Conservation (phyloP, 495 filamentous ascomycete species). For the Xylaria bambusicola region DNA sequence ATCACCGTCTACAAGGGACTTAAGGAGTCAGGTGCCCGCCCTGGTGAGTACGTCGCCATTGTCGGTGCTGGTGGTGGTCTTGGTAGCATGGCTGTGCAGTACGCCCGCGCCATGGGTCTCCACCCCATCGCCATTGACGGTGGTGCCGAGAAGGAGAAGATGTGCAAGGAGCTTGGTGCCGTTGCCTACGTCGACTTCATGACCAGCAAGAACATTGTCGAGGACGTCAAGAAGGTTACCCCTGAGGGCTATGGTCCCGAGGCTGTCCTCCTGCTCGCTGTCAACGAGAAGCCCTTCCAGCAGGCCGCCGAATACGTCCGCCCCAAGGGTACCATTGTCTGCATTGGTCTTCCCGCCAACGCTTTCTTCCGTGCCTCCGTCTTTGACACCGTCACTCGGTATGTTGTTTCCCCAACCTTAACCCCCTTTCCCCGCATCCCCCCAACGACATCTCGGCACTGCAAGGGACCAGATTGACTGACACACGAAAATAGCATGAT, state of each 20-base stretch:
- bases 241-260: conserved; percentile 84
- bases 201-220: conserved; percentile 71
- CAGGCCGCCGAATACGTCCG: conserved; percentile 83
- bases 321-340: conserved; percentile 74
- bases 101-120: conserved; percentile 87
- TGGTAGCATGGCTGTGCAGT: conserved; percentile 80
- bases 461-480: conserved; percentile 21
- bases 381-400: conserved; percentile 74
- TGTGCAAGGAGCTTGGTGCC: conserved; percentile 70
- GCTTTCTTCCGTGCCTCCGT: conserved; percentile 81
- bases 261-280: conserved; percentile 83
- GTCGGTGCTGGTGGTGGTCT: conserved; percentile 89
- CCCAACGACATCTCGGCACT: neutral
- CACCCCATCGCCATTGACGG: conserved; percentile 76
- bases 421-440: neutral
- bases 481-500: conserved; percentile 64
- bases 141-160: conserved; percentile 72
- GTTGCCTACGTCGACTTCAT: conserved; percentile 76
- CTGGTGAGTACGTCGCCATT: conserved; percentile 81
- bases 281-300: conserved; percentile 88
- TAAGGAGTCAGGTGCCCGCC: conserved; percentile 73
- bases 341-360: conserved; percentile 79
- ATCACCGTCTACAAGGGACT: conserved; percentile 93
- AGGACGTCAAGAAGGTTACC: conserved; percentile 76
- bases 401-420: neutral